Percentiles rank a stretch among this genome's conserved stretches.
Evolutionary conservation across 345 rosid species (phyloP).

Genomic region (Diplotaxis tenuifolia): DNA sequence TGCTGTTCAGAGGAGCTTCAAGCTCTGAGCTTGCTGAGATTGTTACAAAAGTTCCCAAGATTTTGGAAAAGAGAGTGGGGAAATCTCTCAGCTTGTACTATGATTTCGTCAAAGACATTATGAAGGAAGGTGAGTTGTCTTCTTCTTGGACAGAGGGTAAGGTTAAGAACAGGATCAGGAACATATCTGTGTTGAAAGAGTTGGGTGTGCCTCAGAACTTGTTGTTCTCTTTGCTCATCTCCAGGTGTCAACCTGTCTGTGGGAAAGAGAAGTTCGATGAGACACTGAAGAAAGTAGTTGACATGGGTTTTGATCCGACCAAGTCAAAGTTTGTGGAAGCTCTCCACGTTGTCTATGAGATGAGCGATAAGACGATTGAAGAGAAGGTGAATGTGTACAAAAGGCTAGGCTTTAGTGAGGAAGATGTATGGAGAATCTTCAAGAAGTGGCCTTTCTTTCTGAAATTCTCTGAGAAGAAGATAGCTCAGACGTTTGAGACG

Average conservation of each 20-base stretch:
- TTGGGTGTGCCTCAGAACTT: slow-evolving; percentile 32
- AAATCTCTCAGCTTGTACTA: slow-evolving; percentile 5
- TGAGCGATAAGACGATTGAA: slow-evolving; percentile 21
- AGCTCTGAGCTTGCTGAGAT: slow-evolving; percentile 10
- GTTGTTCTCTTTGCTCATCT: slow-evolving; percentile 6
- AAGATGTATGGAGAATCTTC: slow-evolving; percentile 26
- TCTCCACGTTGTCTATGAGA: not conserved
- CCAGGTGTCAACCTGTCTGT: not conserved
- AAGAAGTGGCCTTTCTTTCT: slow-evolving; percentile 30
- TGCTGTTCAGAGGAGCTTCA: slow-evolving; percentile 31
- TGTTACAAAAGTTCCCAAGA: slow-evolving; percentile 7
- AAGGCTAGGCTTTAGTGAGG: slow-evolving; percentile 43
- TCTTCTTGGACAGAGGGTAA: not conserved
- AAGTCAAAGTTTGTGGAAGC: slow-evolving; percentile 31
- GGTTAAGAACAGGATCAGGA: slow-evolving; percentile 1
- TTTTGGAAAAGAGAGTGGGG: slow-evolving; percentile 19
- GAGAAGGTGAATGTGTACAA: slow-evolving; percentile 21
- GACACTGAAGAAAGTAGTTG: slow-evolving; percentile 15
- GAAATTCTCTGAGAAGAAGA: slow-evolving; percentile 35
- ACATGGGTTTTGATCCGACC: slow-evolving; percentile 42
- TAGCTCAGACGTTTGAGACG: slow-evolving; percentile 16
- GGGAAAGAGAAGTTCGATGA: slow-evolving; percentile 12
- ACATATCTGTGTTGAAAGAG: slow-evolving; percentile 21
- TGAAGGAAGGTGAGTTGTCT: not conserved
- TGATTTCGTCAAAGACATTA: slow-evolving; percentile 21